A percentile compares a stretch with the other conserved stretches of the same genome.
Conservation (phyloP, 2,329 filamentous ascomycete species). For the Diaporthe helianthi region DNA sequence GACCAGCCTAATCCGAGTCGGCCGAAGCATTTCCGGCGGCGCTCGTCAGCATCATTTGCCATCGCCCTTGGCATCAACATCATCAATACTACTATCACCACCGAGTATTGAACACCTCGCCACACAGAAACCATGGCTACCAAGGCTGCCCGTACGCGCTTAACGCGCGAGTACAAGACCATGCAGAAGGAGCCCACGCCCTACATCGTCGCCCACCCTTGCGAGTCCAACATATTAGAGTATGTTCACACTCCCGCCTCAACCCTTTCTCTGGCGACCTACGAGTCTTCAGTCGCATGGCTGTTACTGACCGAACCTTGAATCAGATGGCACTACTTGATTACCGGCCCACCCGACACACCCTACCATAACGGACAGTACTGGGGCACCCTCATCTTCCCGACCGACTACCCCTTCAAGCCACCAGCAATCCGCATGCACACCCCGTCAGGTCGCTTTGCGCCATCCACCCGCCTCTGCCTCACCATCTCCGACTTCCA, state of each 20-base stretch:
- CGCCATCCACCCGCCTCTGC: constrained; percentile 89
- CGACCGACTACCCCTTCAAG: constrained; percentile 95
- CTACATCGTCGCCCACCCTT: constrained; percentile 88
- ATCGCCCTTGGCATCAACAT: neutral
- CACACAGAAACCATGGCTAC: constrained; percentile 32
- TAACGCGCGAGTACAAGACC: constrained; percentile 68
- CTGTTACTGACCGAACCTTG: constrained; percentile 34
- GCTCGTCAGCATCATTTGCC: constrained; percentile 12
- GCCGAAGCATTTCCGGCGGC: constrained; percentile 9
- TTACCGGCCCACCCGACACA: constrained; percentile 92
- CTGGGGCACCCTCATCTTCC: constrained; percentile 96
- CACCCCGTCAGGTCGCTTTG: constrained; percentile 94
- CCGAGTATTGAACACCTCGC: neutral
- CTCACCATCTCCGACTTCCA: constrained; percentile 98
- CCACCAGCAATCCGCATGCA: constrained; percentile 99
- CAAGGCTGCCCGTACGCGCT: constrained; percentile 38
- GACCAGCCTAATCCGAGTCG: constrained; percentile 1
- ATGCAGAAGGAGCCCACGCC: constrained; percentile 80
- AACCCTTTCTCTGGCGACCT: neutral
- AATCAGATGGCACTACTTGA: constrained; percentile 87
- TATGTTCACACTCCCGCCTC: constrained; percentile 47
- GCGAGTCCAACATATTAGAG: constrained; percentile 91
- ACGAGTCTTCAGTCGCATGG: neutral
- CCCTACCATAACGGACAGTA: constrained; percentile 96
- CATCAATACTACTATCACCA: neutral